A percentile compares a stretch with the other conserved stretches of the same genome.
Evolutionary conservation across 257 asterid species (phyloP).

Genomic region (Solanum virginianum): DNA sequence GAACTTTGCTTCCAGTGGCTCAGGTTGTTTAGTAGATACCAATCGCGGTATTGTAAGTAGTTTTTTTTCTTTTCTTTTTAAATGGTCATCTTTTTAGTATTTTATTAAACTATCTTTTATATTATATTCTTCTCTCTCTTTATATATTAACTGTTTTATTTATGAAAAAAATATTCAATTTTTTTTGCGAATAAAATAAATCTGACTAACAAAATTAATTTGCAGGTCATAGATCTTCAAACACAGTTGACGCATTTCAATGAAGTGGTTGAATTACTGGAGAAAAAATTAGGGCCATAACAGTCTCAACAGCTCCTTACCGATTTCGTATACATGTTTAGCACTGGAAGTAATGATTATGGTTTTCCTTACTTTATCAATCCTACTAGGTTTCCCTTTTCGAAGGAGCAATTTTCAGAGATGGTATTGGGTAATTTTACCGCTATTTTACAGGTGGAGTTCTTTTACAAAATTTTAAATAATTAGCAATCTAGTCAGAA

Average conservation of each 20-base stretch:
- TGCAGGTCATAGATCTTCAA: neutral
- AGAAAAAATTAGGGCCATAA: neutral
- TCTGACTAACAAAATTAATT: neutral
- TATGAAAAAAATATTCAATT: neutral
- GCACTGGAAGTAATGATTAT: slow-evolving; percentile 5
- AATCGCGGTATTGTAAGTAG: neutral
- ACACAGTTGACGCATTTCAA: neutral
- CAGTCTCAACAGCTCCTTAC: neutral
- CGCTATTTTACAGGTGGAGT: neutral
- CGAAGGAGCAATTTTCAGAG: neutral
- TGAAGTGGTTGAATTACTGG: neutral
- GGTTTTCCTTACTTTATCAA: neutral
- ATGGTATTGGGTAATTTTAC: slow-evolving; percentile 14
- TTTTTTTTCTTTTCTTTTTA: neutral
- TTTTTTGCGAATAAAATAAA: neutral
- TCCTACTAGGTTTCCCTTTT: neutral
- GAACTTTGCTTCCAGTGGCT: neutral
- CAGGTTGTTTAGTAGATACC: neutral
- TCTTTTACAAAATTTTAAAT: too few relatives aligned
- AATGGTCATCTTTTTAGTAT: too few relatives aligned
- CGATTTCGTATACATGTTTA: neutral
- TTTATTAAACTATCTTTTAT: too few relatives aligned
- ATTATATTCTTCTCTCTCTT: too few relatives aligned
- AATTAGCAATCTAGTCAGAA: too few relatives aligned
- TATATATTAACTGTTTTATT: neutral